These are phyloP conservation scores for Flaveria robusta DNA, from an alignment of 129 eudicot genomes.

Conservation along the genomic window DNA sequence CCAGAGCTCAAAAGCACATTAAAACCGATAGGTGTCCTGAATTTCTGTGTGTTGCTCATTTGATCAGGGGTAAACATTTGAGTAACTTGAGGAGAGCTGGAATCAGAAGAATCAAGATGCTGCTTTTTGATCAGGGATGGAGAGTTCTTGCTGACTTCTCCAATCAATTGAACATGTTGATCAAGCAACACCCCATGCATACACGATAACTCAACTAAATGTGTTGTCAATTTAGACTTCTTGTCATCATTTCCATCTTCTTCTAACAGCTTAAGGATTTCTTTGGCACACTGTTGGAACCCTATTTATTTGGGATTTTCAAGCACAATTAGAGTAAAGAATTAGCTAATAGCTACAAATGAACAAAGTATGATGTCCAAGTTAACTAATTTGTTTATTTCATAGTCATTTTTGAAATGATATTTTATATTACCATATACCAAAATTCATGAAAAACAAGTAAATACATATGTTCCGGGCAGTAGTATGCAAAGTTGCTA, in stretches of 20 bases:
- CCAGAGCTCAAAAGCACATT: conserved; percentile 52
- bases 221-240: conserved; percentile 44
- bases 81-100: conserved; percentile 42
- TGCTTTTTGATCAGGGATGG: conserved; percentile 37
- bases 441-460: not conserved
- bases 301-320: conserved; percentile 37
- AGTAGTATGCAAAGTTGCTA: not conserved
- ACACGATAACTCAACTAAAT: conserved; percentile 44
- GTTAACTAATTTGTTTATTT: not conserved
- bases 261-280: conserved; percentile 49
- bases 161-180: conserved; percentile 44
- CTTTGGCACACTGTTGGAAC: conserved; percentile 48
- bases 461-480: not conserved
- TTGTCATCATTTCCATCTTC: conserved; percentile 36
- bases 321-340: conserved; percentile 12
- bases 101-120: conserved; percentile 31
- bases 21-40: conserved; percentile 40
- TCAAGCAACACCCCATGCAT: conserved; percentile 57
- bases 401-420: not conserved
- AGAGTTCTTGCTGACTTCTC: conserved; percentile 30
- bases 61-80: conserved; percentile 59
- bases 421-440: not conserved
- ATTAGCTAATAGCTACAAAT: not conserved
- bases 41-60: conserved; percentile 40
- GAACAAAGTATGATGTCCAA: not conserved